Evolutionary conservation across 331 rosid genomes (phyloP).

Genomic region (Malus hybrid): DNA sequence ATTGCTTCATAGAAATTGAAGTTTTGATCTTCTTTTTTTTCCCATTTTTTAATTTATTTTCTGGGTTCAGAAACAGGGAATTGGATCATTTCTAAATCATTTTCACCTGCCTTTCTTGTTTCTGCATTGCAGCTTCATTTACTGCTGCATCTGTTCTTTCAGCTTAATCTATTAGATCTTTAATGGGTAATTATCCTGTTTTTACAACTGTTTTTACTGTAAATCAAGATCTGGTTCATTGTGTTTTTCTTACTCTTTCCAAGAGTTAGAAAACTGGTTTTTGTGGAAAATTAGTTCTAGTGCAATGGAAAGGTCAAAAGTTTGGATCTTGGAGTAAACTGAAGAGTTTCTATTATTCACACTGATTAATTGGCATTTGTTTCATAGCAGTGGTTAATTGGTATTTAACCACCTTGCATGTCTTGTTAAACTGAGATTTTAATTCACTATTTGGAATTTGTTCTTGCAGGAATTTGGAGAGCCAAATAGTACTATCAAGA

Average conservation of each 20-base stretch:
- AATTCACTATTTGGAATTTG: constrained; percentile 5
- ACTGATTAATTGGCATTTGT: neutral
- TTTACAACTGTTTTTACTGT: neutral
- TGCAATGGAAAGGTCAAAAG: neutral
- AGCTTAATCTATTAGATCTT: constrained; percentile 25
- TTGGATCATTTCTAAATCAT: constrained; percentile 6
- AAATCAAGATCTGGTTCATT: constrained; percentile 34
- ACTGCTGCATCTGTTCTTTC: constrained; percentile 18
- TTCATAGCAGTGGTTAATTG: neutral
- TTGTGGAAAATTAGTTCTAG: neutral
- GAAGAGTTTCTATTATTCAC: neutral
- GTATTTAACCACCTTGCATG: neutral
- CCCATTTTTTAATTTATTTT: constrained; percentile 5
- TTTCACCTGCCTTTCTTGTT: neutral
- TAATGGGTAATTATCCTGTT: neutral
- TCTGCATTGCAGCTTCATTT: constrained; percentile 2
- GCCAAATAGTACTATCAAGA: constrained; percentile 9
- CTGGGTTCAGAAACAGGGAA: neutral
- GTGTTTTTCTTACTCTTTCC: neutral
- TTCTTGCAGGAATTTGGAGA: constrained; percentile 61
- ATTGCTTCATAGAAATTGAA: neutral
- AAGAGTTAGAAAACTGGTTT: constrained; percentile 3
- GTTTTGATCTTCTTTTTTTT: constrained; percentile 21
- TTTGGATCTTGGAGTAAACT: constrained; percentile 5
- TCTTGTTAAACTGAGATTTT: constrained; percentile 18